Evolutionary conservation across 768 basidiomycete genomes (phyloP), one percentile per base, ranked within the genome.

Genomic region (Sporobolomyces phaffii): DNA sequence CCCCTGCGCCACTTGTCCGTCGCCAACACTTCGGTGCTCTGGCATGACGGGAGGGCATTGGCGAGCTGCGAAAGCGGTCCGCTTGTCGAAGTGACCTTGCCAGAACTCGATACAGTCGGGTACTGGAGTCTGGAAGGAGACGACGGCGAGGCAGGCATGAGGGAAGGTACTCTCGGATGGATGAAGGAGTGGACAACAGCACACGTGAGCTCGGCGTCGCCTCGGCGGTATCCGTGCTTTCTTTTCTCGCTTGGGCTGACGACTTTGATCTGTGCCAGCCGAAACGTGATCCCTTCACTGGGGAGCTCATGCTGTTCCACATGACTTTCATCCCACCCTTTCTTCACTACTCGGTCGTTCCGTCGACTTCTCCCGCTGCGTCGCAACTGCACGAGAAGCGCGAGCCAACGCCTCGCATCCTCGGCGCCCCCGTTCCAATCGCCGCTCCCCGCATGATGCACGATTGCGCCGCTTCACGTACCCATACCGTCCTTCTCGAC

Each of bases 41-140:
- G 66, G 59, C 75, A 74, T 33, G 77, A 77, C 60, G 75, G 77
- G 4, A 56, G 77, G 7, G 69, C 78, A 17, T 62, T 80, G 29
- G 79, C 78, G 18, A 75, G 75, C 2, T 80, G 79, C 71, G 79
- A 80, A 67, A 76, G 73, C 44, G 79, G 79, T 1, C 78, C 79
- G 5, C 74, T 76, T 34, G 61, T 79, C 24, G 72, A 76, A 65
- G 78, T 80, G 29, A 65, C 76, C 11, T 67, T 79, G 11, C 79
- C 79, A 11, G 77, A 73, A 26, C 73, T 80, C 36, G 74, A 78
- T 44, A 80, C 79, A 13, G 76, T 79, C 5, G 77, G 70, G 2
- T 80, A 76, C 76, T 71, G 68, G 61, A 58, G 60, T 18, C 60
- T 73, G 17, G 69, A 65, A 41, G 73, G 70, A 15, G 62, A 70